Evolutionary conservation across 2,329 filamentous ascomycete genomes (phyloP), one percentile per base, ranked within the genome.

Genomic region (Pestalotiopsis sp.): DNA sequence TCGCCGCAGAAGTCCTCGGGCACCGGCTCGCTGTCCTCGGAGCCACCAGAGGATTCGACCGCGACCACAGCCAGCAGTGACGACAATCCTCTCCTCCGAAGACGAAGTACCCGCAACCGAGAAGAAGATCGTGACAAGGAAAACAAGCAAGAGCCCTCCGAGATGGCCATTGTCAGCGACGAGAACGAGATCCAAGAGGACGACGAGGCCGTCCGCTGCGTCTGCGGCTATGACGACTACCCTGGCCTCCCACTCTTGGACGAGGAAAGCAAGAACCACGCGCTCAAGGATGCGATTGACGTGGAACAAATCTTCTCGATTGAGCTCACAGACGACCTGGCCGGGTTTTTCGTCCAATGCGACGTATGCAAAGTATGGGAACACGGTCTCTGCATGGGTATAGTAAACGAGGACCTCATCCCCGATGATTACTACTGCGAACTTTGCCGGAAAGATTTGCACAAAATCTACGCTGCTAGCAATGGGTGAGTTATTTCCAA

Each of bases 301-400:
- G 78, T 84, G 70, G 84, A 89, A 74, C 81, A 86, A 78, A 81
- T 89, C 81, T 81, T 86, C 79, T 79, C 85, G 78, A 81, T 89
- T 82, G 82, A 90, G 71, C 85, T 93, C 70, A 89, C 90, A 39
- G 94, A 97, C 75, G 95, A 98, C 72, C 87, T 95, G 72, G 96
- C 95, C 58, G 95, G 94, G 65, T 92, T 98, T 81, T 99, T 98
- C 81, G 94, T 99, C 72, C 95, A 98, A 83, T 99, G 96, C 86
- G 96, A 98, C 81, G 86, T 93, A 71, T 99, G 96, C 85, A 97
- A 97, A 78, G 96, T 98, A 71, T 99, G 95, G 96, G 96, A 99
- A 79, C 96, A 99, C 78, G 96, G 96, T 75, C 95, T 94, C 69
- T 99, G 96, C 77, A 95, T 99, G 68, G 95, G 96, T 69, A 97